Evolutionary conservation across 768 basidiomycete species (phyloP), one percentile per base, ranked within the genome.

Genomic region (Tylopilus intermedius): DNA sequence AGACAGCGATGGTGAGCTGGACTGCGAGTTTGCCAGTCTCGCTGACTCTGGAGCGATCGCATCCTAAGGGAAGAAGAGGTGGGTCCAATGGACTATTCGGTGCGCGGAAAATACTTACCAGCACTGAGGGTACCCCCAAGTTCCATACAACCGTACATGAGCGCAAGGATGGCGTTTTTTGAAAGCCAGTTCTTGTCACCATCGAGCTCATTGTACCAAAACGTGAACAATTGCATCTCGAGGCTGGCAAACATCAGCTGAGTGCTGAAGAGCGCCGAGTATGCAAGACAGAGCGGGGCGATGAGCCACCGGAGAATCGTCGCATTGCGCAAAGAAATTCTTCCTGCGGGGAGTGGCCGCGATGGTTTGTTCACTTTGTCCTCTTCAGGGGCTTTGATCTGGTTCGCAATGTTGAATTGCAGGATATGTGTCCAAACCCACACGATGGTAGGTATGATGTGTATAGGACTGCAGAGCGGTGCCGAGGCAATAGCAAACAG

Each of bases 371-470:
- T 79, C 45, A 67, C 37, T 22, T 61, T 67, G 52, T 79, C 78
- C 59, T 79, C 78, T 10, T 71, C 70, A 3, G 70, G 67, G 4
- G 67, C 64, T 29, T 71, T 64, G 29, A 67, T 70, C 59, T 79
- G 78, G 49, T 79, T 79, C 5, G 74, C 66, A 26, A 78, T 57
- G 50, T 74, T 60, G 59, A 72, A 75, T 40, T 75, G 75, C 3
- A 79, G 62, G 13, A 77, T 67, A 44, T 79, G 78, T 2, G 73
- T 49, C 72, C 72, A 79, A 35, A 76, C 66, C 78, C 78, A 79
- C 11, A 71, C 49, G 2, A 74, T 50, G 3, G 70, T 60, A 22
- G 72, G 64, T 10, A 62, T 10, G 11, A 71, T n/a, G 1, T 46
- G 55, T 6, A 55, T 35, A 5, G 62, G 42, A 27, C 54, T 59